These are phyloP conservation scores for Aspergillus asperescens DNA, from an alignment of 495 filamentous ascomycete genomes.

Conservation along the genomic window DNA sequence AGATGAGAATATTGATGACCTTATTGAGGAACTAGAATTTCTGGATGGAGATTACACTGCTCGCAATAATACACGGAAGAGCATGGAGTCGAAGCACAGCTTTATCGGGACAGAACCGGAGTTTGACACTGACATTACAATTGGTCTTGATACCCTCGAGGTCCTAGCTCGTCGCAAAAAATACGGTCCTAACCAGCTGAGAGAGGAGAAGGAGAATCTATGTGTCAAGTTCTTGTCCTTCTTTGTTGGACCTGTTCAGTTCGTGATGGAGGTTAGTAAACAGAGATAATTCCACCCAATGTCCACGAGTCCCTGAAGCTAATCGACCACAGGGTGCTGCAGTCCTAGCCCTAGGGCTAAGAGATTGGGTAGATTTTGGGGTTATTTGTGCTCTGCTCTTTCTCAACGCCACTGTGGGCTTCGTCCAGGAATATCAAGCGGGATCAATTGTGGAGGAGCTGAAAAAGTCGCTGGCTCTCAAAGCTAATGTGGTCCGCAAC, in stretches of 20 bases:
- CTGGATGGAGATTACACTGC: slow-evolving; percentile 63
- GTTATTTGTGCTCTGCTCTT: slow-evolving; percentile 69
- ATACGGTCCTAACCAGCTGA: slow-evolving; percentile 84
- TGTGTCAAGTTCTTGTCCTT: slow-evolving; percentile 76
- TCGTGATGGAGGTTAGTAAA: slow-evolving; percentile 79
- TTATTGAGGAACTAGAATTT: slow-evolving; percentile 79
- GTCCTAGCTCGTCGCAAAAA: slow-evolving; percentile 64
- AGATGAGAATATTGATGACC: slow-evolving; percentile 68
- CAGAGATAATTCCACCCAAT: neutral
- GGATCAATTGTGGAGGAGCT: slow-evolving; percentile 88
- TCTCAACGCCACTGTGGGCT: slow-evolving; percentile 81
- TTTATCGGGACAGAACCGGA: slow-evolving; percentile 54
- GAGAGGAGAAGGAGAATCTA: slow-evolving; percentile 81
- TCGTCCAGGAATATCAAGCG: slow-evolving; percentile 83
- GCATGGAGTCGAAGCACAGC: slow-evolving; percentile 33
- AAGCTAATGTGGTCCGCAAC: slow-evolving; percentile 78
- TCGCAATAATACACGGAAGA: slow-evolving; percentile 42
- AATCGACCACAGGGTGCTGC: slow-evolving; percentile 53
- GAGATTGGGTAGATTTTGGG: slow-evolving; percentile 73
- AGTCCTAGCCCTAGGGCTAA: slow-evolving; percentile 69
- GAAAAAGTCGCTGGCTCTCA: slow-evolving; percentile 84
- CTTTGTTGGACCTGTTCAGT: slow-evolving; percentile 88
- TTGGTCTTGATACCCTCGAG: slow-evolving; percentile 68
- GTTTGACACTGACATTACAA: slow-evolving; percentile 62
- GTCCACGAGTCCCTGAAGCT: neutral